Percentiles rank a stretch among this genome's conserved stretches.
These are phyloP conservation scores for Kwoniella europaea DNA, from an alignment of 768 basidiomycete genomes.

Conservation along the genomic window DNA sequence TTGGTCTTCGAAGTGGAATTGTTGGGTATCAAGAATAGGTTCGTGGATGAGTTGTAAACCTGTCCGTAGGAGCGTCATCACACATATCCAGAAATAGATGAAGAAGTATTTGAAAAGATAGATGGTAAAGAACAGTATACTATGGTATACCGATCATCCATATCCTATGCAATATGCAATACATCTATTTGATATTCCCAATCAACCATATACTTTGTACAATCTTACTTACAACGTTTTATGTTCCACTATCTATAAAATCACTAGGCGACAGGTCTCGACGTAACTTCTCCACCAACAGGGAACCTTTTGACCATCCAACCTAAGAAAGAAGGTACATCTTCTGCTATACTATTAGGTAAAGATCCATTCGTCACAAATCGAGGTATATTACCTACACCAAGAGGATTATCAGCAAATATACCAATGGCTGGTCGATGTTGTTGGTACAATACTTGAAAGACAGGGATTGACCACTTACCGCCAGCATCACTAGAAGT, in stretches of 20 bases:
- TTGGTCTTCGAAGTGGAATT: conserved; percentile 88
- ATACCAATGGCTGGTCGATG: too few relatives aligned
- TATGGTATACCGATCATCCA: not conserved
- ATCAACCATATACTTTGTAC: not conserved
- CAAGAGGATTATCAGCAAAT: too few relatives aligned
- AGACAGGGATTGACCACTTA: conserved; percentile 20
- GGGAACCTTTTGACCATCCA: conserved; percentile 47
- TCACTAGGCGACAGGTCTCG: conserved; percentile 5
- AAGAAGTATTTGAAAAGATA: not conserved
- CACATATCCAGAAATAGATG: not conserved
- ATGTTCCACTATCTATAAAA: not conserved
- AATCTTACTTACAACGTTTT: not conserved
- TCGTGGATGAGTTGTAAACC: conserved; percentile 44
- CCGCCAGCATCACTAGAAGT: conserved; percentile 55
- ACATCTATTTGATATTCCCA: not conserved
- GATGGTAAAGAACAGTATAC: not conserved
- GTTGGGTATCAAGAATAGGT: conserved; percentile 64
- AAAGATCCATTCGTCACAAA: conserved; percentile 52
- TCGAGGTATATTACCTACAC: conserved; percentile 51
- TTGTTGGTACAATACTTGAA: not conserved
- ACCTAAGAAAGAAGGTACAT: conserved; percentile 57
- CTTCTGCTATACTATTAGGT: conserved; percentile 53
- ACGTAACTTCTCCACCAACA: conserved; percentile 15
- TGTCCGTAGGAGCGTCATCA: not conserved
- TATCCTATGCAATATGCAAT: not conserved